Percentiles rank a stretch among this genome's conserved stretches.
These are phyloP conservation scores for Citrullus colocynthis DNA, from an alignment of 306 rosid genomes.

Conservation along the genomic window DNA sequence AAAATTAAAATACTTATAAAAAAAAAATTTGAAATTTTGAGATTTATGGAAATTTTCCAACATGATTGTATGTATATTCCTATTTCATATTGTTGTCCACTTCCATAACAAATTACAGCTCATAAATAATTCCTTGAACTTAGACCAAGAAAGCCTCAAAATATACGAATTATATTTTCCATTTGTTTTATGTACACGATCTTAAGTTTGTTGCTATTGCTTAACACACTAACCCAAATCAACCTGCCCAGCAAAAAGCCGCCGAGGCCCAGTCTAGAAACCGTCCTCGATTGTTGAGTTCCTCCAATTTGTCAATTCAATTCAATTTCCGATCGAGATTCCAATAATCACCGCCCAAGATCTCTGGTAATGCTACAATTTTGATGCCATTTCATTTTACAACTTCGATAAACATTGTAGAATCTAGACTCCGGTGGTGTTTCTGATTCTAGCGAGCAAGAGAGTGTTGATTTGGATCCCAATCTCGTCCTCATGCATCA, in stretches of 20 bases:
- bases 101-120: too few species aligned
- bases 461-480: slow-evolving; percentile 2
- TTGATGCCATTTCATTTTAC: not conserved
- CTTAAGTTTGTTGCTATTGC: not conserved
- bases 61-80: too few species aligned
- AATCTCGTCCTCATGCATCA: slow-evolving; percentile 52
- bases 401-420: not conserved
- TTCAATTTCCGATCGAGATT: not conserved
- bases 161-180: not conserved
- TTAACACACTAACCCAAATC: not conserved
- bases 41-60: too few species aligned
- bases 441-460: not conserved
- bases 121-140: not conserved
- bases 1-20: too few species aligned
- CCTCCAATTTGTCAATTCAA: not conserved
- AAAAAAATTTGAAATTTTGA: too few species aligned
- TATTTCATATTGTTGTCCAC: too few species aligned
- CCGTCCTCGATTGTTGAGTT: not conserved
- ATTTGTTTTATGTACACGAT: not conserved
- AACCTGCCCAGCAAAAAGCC: not conserved
- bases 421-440: not conserved
- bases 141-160: not conserved
- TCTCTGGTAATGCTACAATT: not conserved
- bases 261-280: not conserved
- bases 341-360: not conserved